These are phyloP conservation scores for Artemisia annua DNA, from an alignment of 129 eudicot genomes.

Conservation along the genomic window DNA sequence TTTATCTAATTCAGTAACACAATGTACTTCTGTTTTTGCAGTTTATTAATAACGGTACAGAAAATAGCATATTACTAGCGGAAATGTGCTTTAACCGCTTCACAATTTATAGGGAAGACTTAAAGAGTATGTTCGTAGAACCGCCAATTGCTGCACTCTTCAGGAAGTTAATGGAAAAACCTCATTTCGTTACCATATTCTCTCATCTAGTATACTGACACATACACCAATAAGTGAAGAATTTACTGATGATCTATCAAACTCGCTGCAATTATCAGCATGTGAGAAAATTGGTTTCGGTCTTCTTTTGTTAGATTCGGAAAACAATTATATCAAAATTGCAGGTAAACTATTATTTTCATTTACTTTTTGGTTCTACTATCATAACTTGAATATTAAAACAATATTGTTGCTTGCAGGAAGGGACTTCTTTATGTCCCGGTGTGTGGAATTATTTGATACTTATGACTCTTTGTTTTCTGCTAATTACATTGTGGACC, in stretches of 20 bases:
- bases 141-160: too few relatives aligned
- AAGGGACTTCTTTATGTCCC: constrained; percentile 56
- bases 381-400: background rate
- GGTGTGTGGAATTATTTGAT: constrained; percentile 44
- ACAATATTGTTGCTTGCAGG: constrained; percentile 47
- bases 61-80: too few relatives aligned
- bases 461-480: constrained; percentile 31
- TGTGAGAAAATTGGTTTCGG: constrained; percentile 59
- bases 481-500: constrained; percentile 47
- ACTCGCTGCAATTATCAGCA: constrained; percentile 45
- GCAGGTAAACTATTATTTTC: constrained; percentile 41
- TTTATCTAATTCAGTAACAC: too few relatives aligned
- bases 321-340: constrained; percentile 43
- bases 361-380: too few relatives aligned
- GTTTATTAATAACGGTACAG: too few relatives aligned
- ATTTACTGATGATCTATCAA: constrained; percentile 46
- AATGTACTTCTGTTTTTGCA: too few relatives aligned
- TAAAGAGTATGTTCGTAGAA: too few relatives aligned
- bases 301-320: constrained; percentile 59
- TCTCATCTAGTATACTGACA: too few relatives aligned
- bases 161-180: too few relatives aligned
- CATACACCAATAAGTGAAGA: constrained; percentile 6
- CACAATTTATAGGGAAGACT: too few relatives aligned
- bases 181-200: too few relatives aligned
- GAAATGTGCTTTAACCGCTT: too few relatives aligned